Conservation (phyloP, 2,329 filamentous ascomycete genomes). For the Xylariaceae sp. region DNA sequence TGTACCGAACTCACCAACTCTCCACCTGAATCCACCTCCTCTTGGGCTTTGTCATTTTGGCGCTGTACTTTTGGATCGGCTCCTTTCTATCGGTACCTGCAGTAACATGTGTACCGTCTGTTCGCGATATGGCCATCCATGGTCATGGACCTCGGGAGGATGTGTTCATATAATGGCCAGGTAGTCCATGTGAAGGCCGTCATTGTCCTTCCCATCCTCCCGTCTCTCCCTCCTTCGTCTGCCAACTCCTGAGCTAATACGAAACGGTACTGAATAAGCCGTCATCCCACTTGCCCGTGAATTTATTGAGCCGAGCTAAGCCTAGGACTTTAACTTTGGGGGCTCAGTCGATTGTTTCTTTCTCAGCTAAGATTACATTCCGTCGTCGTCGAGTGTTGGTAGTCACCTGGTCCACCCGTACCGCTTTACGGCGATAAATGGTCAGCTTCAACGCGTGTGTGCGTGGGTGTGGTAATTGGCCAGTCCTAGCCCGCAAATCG, state of each 20-base stretch:
- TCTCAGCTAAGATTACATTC: slow-evolving; percentile 18
- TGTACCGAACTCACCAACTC: slow-evolving; percentile 13
- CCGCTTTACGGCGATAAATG: slow-evolving; percentile 14
- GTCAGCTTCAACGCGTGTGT: slow-evolving; percentile 14
- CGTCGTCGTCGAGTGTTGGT: slow-evolving; percentile 7
- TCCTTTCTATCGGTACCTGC: background rate
- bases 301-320: slow-evolving; percentile 6
- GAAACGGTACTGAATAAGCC: background rate
- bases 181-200: slow-evolving; percentile 3
- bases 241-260: background rate
- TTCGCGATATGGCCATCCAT: slow-evolving; percentile 3
- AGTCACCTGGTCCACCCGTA: slow-evolving; percentile 15
- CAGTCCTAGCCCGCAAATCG: slow-evolving; percentile 16
- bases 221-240: background rate
- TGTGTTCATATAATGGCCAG: slow-evolving; percentile 15
- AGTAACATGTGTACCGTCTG: slow-evolving; percentile 4
- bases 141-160: slow-evolving; percentile 8
- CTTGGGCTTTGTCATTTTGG: slow-evolving; percentile 8
- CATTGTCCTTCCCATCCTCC: background rate
- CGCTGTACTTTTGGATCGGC: slow-evolving; percentile 14
- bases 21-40: slow-evolving; percentile 19
- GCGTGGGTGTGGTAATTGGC: background rate
- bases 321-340: slow-evolving; percentile 16
- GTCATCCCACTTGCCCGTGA: background rate
- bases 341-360: background rate